phyloP scores from a whole-genome alignment of 257 asterid genomes.

The Thymus quinquecostatus region DNA sequence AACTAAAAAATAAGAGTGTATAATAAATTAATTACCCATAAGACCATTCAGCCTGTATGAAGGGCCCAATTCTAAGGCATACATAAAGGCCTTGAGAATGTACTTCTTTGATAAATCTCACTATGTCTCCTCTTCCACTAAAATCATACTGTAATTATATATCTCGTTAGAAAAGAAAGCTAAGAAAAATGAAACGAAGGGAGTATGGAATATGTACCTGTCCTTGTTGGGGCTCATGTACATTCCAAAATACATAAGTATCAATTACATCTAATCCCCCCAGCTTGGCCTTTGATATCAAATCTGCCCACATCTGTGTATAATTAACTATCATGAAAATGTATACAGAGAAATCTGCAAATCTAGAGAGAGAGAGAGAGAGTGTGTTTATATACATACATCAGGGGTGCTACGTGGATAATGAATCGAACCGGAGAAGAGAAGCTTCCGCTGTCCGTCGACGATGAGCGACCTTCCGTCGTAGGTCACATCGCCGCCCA shows the following conservation, averaged over 20 bases:
- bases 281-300: slow-evolving; percentile 68
- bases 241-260: slow-evolving; percentile 88
- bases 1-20: too few relatives aligned
- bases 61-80: slow-evolving; percentile 86
- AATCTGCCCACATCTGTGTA: slow-evolving; percentile 79
- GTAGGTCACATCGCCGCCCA: slow-evolving; percentile 48
- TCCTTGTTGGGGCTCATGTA: slow-evolving; percentile 76
- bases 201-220: slow-evolving; percentile 39
- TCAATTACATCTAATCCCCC: slow-evolving; percentile 82
- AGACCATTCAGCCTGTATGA: slow-evolving; percentile 81
- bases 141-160: slow-evolving; percentile 64
- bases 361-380: slow-evolving; percentile 16
- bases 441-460: slow-evolving; percentile 64
- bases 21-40: slow-evolving; percentile 63
- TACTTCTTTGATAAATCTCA: slow-evolving; percentile 66
- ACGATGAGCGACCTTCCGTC: slow-evolving; percentile 75
- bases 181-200: too few relatives aligned
- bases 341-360: too few relatives aligned
- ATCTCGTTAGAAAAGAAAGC: too few relatives aligned
- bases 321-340: too few relatives aligned
- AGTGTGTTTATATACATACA: slow-evolving; percentile 37
- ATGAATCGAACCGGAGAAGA: slow-evolving; percentile 90
- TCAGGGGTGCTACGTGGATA: slow-evolving; percentile 89
- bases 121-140: slow-evolving; percentile 64
- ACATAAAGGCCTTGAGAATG: slow-evolving; percentile 81